Conservation (phyloP, 768 basidiomycete species). For the Serpula lacrymans region DNA sequence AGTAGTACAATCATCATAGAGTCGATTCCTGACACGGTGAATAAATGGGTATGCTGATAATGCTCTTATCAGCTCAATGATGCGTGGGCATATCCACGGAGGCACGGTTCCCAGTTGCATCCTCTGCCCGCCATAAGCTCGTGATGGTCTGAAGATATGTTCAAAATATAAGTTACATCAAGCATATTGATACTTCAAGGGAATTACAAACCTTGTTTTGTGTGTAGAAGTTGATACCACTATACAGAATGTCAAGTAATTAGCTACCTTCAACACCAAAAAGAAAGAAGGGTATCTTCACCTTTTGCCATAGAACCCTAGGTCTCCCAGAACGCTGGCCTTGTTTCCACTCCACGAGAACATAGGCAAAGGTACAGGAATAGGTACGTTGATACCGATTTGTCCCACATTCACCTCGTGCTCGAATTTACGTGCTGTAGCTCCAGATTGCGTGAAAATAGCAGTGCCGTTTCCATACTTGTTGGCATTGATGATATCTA, state of each 20-base stretch:
- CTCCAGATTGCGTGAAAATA: conserved; percentile 95
- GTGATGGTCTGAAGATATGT: conserved; percentile 82
- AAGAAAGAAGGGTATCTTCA: conserved; percentile 22
- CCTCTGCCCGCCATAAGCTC: conserved; percentile 87
- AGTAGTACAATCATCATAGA: no score
- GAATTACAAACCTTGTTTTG: conserved; percentile 70
- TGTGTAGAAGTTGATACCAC: conserved; percentile 94
- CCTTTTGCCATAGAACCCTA: conserved; percentile 91
- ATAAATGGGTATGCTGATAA: neutral
- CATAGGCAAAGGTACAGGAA: conserved; percentile 91
- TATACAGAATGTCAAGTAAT: conserved; percentile 24
- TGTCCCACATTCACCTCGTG: conserved; percentile 83
- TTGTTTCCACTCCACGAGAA: conserved; percentile 98
- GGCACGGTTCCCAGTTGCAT: conserved; percentile 75
- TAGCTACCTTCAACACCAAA: conserved; percentile 2
- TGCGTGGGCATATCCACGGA: conserved; percentile 86
- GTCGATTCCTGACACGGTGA: conserved; percentile 1
- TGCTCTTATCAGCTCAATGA: conserved; percentile 35
- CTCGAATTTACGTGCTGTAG: conserved; percentile 93
- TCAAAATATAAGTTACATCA: neutral
- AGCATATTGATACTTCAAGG: neutral
- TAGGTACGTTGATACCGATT: conserved; percentile 91
- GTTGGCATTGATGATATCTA: conserved; percentile 87
- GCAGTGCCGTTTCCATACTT: conserved; percentile 92
- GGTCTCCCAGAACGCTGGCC: conserved; percentile 79